Base-by-base conservation (phyloP, 192 early-diverging fungal genomes). In the Coemansia asiatica region DNA sequence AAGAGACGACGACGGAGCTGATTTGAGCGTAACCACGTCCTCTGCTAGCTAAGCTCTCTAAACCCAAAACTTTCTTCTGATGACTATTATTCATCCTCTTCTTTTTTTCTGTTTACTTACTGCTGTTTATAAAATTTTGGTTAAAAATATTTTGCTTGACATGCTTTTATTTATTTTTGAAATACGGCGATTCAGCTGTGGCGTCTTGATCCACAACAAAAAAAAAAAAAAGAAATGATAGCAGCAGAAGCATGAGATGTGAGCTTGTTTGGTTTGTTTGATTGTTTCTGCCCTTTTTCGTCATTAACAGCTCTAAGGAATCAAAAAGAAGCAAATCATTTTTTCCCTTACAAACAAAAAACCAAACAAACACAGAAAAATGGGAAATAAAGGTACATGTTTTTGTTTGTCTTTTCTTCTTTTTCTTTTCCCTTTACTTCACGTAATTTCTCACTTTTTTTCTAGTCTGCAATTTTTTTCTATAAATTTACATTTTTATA, bases 391-490 rank as follows among this genome's bases (percentile, higher is more conserved):
- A 55, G 21, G 25, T 26, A 4, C 28, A 29, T 48, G 25, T 35
- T 61, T 8, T 57, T 58, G 1, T 60, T 66, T 62, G 51, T 58
- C 50, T 10, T 6, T 61, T 67, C 19, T 35, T 57, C 18, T 44
- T 25, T 61, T 50, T 60, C 29, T 19, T 56, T 38, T 18, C 19
- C 18, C 47, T 63, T 36, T 28, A 19, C 23, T 25, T 51, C 22
- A 29, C 44, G 15, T 29, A 57, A 57, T 57, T 28, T 36, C 25
- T 33, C n/a, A 15, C 3, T 49, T 60, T 63, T 13, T 56, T 63
- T 67, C 23, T 44, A n/a, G n/a, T n/a, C n/a, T n/a, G n/a, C n/a
- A n/a, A 50, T 65, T 22, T 44, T 68, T 47, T 57, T 75, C 25
- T 53, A 55, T 38, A 48, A 51, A 28, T 28, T 35, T 51, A 8